These are phyloP conservation scores for Amanita exitialis DNA, from an alignment of 768 basidiomycete species.

Conservation along the genomic window DNA sequence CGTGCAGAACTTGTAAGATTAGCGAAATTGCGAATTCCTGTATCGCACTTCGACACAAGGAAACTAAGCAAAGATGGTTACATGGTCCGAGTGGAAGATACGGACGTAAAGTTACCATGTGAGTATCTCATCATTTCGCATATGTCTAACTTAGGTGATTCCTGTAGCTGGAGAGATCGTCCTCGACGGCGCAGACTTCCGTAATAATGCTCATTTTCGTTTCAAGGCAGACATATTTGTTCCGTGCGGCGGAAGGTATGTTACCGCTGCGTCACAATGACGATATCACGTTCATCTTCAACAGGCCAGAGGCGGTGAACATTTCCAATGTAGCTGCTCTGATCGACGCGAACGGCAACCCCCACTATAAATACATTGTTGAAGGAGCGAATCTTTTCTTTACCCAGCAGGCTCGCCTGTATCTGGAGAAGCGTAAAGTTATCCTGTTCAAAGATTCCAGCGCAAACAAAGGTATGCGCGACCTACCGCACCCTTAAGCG, in stretches of 20 bases:
- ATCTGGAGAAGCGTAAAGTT: slow-evolving; percentile 91
- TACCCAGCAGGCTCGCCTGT: slow-evolving; percentile 89
- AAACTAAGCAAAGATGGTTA: slow-evolving; percentile 94
- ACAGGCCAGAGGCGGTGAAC: slow-evolving; percentile 87
- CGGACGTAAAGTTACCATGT: slow-evolving; percentile 89
- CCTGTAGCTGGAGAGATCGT: slow-evolving; percentile 80
- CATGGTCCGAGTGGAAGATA: slow-evolving; percentile 86
- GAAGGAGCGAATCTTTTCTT: slow-evolving; percentile 97
- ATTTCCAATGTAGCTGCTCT: slow-evolving; percentile 90
- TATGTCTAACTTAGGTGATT: neutral
- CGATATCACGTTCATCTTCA: neutral
- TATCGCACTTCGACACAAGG: slow-evolving; percentile 68
- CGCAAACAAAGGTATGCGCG: slow-evolving; percentile 71
- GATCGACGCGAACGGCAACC: slow-evolving; percentile 87
- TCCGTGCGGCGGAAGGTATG: slow-evolving; percentile 87
- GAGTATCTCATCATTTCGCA: slow-evolving; percentile 19
- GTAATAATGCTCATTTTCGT: slow-evolving; percentile 88
- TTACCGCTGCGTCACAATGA: slow-evolving; percentile 3
- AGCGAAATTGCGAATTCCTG: slow-evolving; percentile 76
- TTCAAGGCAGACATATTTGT: slow-evolving; percentile 98
- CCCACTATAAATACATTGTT: slow-evolving; percentile 94
- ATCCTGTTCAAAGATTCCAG: slow-evolving; percentile 92
- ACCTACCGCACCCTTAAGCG: too few relatives aligned
- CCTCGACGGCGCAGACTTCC: slow-evolving; percentile 91
- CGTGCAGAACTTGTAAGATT: slow-evolving; percentile 83